A percentile compares a stretch with the other conserved stretches of the same genome.
Evolutionary conservation across 2,329 filamentous ascomycete genomes (phyloP).

Genomic region (Didymella arachidicola): DNA sequence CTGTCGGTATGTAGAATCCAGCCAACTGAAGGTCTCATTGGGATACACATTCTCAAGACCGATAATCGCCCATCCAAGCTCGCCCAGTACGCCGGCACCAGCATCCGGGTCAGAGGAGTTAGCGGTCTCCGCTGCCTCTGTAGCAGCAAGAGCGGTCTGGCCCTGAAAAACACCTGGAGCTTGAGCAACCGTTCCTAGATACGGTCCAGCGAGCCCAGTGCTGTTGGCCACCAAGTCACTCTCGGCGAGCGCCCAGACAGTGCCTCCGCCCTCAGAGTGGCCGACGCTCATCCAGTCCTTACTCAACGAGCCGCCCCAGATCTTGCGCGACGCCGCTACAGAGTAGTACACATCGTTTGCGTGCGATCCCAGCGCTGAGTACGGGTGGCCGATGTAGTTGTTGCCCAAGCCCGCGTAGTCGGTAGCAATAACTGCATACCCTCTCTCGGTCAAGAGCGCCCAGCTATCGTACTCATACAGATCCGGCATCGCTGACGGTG

Average conservation of each 20-base stretch:
- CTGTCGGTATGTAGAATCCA: not conserved
- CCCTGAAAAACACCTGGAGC: constrained; percentile 12
- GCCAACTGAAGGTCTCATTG: constrained; percentile 2
- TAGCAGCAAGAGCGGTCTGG: not conserved
- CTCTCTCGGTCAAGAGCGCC: not conserved
- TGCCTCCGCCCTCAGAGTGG: constrained; percentile 11
- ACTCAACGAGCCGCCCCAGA: not conserved
- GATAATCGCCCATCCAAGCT: constrained; percentile 5
- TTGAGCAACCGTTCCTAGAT: constrained; percentile 8
- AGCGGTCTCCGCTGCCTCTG: not conserved
- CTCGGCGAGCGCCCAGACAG: constrained; percentile 13
- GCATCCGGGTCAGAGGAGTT: not conserved
- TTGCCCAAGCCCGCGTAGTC: constrained; percentile 13
- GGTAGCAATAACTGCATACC: constrained; percentile 9
- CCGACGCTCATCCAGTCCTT: constrained; percentile 7
- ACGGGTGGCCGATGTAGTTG: constrained; percentile 6
- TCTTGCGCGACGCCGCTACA: constrained; percentile 9
- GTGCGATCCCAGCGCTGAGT: constrained; percentile 1
- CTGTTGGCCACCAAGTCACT: not conserved
- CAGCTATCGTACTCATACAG: constrained; percentile 10
- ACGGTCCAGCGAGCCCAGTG: not conserved
- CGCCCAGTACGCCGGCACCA: not conserved
- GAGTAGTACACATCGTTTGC: constrained; percentile 14
- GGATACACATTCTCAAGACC: constrained; percentile 2
- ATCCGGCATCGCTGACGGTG: constrained; percentile 5